phyloP scores from a whole-genome alignment of 192 early-diverging fungal species.

The Coemansia sp. region DNA sequence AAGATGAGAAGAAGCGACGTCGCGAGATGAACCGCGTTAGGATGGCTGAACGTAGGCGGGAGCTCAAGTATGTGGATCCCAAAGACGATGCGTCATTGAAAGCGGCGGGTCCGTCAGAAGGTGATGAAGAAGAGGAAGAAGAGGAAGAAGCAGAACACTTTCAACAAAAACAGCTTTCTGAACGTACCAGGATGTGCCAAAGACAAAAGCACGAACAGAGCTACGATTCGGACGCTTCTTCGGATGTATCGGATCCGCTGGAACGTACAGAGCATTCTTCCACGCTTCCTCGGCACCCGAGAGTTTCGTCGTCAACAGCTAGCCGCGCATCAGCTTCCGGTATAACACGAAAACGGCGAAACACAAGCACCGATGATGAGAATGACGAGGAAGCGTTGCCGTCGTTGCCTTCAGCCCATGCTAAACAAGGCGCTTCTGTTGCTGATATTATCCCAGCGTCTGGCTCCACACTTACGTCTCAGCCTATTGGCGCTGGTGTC shows the following conservation, averaged over 20 bases:
- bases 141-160: neutral
- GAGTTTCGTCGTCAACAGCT: neutral
- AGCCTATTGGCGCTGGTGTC: neutral
- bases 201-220: too few relatives aligned
- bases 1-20: conserved; percentile 20
- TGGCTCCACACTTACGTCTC: neutral
- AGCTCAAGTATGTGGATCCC: neutral
- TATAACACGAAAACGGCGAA: neutral
- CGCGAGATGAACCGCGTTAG: conserved; percentile 25
- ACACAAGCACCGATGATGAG: neutral
- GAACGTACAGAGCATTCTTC: neutral
- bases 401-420: neutral
- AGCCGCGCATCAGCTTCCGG: neutral
- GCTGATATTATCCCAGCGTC: neutral
- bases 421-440: neutral
- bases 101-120: neutral
- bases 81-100: neutral
- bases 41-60: conserved; percentile 27
- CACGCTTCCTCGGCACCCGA: neutral
- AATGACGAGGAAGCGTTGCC: neutral
- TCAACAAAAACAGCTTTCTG: neutral
- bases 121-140: neutral
- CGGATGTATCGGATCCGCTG: neutral
- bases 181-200: too few relatives aligned
- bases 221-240: too few relatives aligned